Percentiles rank a stretch among this genome's conserved stretches.
These are phyloP conservation scores for Huntiella omanensis DNA, from an alignment of 2,329 filamentous ascomycete species.

Conservation along the genomic window DNA sequence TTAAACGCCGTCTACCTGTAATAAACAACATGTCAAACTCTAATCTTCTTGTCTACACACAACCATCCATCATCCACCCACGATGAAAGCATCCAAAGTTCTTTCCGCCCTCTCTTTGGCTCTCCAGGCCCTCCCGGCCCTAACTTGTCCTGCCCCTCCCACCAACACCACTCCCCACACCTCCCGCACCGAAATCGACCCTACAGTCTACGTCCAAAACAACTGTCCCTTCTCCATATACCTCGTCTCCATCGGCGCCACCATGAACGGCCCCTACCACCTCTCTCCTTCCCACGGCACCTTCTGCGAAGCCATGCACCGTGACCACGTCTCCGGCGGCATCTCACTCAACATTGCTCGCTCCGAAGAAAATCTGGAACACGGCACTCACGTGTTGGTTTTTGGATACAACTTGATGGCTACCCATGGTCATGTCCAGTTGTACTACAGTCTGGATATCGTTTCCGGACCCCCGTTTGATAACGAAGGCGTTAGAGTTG, in stretches of 20 bases:
- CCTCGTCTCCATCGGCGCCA: conserved; percentile 21
- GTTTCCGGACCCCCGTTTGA: conserved; percentile 23
- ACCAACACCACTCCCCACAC: neutral
- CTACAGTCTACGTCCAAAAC: conserved; percentile 20
- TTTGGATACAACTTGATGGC: conserved; percentile 22
- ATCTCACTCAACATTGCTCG: conserved; percentile 22
- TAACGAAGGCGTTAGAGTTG: conserved; percentile 18
- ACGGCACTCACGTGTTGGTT: conserved; percentile 21
- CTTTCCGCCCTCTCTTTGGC: too few species aligned
- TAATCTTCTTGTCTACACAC: neutral
- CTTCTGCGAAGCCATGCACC: conserved; percentile 19
- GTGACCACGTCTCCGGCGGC: conserved; percentile 21
- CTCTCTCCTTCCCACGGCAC: conserved; percentile 15
- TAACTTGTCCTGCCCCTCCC: neutral
- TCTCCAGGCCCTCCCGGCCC: too few species aligned
- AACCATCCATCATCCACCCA: too few species aligned
- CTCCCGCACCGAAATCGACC: neutral
- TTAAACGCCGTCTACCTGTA: neutral
- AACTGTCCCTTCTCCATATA: conserved; percentile 20
- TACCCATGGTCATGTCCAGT: conserved; percentile 4
- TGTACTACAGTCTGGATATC: conserved; percentile 24
- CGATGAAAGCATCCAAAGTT: neutral
- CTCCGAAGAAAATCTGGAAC: conserved; percentile 20
- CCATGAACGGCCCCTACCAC: conserved; percentile 15
- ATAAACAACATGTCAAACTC: neutral